Percentiles rank a stretch among this genome's conserved stretches.
phyloP scores from a whole-genome alignment of 164 flowering plant species.

The Stephania cephalantha region DNA sequence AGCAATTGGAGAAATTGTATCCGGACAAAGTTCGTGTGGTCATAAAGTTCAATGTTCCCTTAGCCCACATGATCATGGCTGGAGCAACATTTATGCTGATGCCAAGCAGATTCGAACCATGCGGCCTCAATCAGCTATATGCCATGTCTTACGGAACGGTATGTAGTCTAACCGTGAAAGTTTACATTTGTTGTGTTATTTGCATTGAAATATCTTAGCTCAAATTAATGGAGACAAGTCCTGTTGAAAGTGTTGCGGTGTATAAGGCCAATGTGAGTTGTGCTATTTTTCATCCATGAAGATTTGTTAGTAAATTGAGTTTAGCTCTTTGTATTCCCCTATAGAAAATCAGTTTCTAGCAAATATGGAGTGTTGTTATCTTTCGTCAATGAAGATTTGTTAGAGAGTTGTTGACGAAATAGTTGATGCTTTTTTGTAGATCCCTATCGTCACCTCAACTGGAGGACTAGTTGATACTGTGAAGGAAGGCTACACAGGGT shows the following conservation, averaged over 20 bases:
- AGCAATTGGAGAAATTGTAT: slow-evolving; percentile 52
- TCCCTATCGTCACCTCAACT: slow-evolving; percentile 73
- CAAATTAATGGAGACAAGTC: no score
- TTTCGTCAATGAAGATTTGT: no score
- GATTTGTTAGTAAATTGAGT: no score
- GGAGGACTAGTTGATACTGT: slow-evolving; percentile 98
- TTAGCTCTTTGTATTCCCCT: no score
- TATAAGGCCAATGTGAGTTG: no score
- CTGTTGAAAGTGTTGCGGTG: no score
- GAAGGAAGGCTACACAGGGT: slow-evolving; percentile 89
- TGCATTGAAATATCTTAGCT: neutral
- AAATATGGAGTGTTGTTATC: no score
- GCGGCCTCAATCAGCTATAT: slow-evolving; percentile 92
- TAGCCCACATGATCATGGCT: slow-evolving; percentile 86
- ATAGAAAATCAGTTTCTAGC: no score
- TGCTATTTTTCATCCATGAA: no score
- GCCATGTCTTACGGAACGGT: slow-evolving; percentile 96
- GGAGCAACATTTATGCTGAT: slow-evolving; percentile 75
- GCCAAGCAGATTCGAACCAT: slow-evolving; percentile 94
- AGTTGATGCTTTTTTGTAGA: slow-evolving; percentile 25
- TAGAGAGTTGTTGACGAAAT: no score
- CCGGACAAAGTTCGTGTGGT: slow-evolving; percentile 74
- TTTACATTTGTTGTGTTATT: no score
- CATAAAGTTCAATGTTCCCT: slow-evolving; percentile 73
- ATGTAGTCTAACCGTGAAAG: slow-evolving; percentile 5